Evolutionary conservation across 352 stramenopile genomes (phyloP).

Genomic region (Globisporangium carolinianum): DNA sequence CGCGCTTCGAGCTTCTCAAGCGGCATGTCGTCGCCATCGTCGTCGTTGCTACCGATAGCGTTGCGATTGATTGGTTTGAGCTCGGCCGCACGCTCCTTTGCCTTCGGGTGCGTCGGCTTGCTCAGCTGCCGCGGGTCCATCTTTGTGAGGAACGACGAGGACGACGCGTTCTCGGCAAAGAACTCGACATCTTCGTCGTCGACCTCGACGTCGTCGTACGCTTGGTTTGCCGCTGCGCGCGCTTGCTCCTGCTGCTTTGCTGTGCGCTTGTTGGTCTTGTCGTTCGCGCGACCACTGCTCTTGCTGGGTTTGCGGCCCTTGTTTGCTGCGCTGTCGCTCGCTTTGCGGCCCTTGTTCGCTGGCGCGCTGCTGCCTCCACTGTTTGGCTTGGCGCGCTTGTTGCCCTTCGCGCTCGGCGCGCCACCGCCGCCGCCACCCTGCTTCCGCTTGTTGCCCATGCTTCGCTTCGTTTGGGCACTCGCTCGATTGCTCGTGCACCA

Average conservation of each 20-base stretch:
- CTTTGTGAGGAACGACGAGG: slow-evolving; percentile 69
- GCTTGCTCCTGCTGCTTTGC: slow-evolving; percentile 21
- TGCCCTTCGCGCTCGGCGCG: slow-evolving; percentile 24
- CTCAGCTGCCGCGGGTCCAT: slow-evolving; percentile 68
- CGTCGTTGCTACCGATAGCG: slow-evolving; percentile 12
- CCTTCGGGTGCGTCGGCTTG: slow-evolving; percentile 40
- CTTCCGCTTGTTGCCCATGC: slow-evolving; percentile 33
- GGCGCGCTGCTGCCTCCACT: not conserved
- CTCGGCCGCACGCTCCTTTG: not conserved
- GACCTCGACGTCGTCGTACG: slow-evolving; percentile 59
- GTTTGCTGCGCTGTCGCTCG: slow-evolving; percentile 2
- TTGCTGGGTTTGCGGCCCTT: slow-evolving; percentile 6
- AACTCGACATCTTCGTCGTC: slow-evolving; percentile 76
- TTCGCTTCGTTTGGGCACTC: not conserved
- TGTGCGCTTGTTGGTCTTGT: not conserved
- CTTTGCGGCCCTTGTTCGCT: slow-evolving; percentile 21
- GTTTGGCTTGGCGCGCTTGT: slow-evolving; percentile 23
- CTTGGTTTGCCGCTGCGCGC: slow-evolving; percentile 9
- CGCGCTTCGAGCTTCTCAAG: slow-evolving; percentile 74
- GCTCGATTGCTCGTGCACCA: not conserved
- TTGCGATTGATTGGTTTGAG: slow-evolving; percentile 15
- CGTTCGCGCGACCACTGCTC: not conserved
- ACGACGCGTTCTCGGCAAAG: slow-evolving; percentile 63
- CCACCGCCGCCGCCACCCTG: slow-evolving; percentile 12
- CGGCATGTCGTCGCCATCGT: slow-evolving; percentile 37